phyloP scores from a whole-genome alignment of 2,329 filamentous ascomycete species.

The Trichophyton rubrum region DNA sequence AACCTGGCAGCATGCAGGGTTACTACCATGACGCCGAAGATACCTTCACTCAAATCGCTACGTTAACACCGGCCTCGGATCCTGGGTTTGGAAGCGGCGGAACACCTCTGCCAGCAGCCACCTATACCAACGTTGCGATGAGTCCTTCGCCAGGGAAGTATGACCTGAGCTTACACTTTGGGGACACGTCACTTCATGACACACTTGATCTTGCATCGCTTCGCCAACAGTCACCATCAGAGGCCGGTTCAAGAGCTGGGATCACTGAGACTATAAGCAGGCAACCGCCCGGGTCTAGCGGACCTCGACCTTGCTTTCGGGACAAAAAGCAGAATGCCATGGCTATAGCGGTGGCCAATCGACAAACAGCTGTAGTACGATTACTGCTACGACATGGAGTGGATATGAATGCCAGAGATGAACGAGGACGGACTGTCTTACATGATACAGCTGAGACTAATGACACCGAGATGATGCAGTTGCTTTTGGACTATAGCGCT shows the following conservation, averaged over 20 bases:
- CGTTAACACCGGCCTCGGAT: background rate
- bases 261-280: background rate
- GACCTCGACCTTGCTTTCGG: background rate
- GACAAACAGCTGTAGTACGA: background rate
- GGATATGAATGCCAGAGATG: slow-evolving; percentile 1
- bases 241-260: background rate
- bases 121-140: background rate
- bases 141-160: background rate
- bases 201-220: background rate
- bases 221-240: background rate
- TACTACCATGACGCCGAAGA: background rate
- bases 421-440: slow-evolving; percentile 4
- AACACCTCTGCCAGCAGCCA: background rate
- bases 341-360: background rate
- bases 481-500: background rate
- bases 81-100: background rate
- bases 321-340: background rate
- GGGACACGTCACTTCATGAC: background rate
- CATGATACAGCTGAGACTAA: slow-evolving; percentile 1
- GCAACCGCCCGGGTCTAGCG: background rate
- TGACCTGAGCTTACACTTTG: background rate
- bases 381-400: slow-evolving; percentile 2
- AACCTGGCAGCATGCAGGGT: background rate
- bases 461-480: background rate
- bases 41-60: background rate